These are phyloP conservation scores for Begonia peltatifolia DNA, from an alignment of 306 rosid genomes.

Conservation along the genomic window DNA sequence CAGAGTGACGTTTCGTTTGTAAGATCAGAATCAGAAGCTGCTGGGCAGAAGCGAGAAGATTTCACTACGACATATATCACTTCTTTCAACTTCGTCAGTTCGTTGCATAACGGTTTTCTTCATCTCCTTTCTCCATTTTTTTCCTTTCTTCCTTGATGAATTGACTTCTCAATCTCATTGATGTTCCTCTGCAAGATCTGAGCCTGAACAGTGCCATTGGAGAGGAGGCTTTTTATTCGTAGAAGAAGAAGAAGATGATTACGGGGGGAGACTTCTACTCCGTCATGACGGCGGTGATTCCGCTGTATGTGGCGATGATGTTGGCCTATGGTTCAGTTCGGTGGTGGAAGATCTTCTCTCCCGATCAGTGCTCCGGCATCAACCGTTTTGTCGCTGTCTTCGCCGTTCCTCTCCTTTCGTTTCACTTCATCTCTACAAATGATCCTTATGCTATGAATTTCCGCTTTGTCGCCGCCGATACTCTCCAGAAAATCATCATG, in stretches of 20 bases:
- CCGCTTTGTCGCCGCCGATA: slow-evolving; percentile 11
- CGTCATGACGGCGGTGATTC: slow-evolving; percentile 14
- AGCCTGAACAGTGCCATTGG: neutral
- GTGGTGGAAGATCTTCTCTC: slow-evolving; percentile 17
- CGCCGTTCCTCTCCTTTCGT: slow-evolving; percentile 10
- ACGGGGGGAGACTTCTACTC: slow-evolving; percentile 4
- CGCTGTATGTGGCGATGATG: slow-evolving; percentile 14
- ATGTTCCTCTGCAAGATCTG: neutral
- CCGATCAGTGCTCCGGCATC: slow-evolving; percentile 15
- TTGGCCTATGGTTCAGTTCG: slow-evolving; percentile 15
- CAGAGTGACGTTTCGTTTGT: no score
- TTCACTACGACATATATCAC: no score
- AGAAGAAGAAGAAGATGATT: slow-evolving; percentile 5
- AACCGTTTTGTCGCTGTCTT: slow-evolving; percentile 13
- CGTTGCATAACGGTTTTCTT: neutral
- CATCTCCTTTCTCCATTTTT: neutral
- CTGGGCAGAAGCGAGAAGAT: no score
- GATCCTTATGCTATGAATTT: slow-evolving; percentile 13
- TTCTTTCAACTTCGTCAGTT: no score
- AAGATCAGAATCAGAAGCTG: no score
- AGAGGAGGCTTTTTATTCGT: neutral
- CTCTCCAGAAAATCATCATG: slow-evolving; percentile 13
- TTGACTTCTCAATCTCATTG: neutral
- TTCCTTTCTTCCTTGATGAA: neutral
- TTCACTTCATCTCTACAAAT: slow-evolving; percentile 12